Conservation (phyloP, 2,329 filamentous ascomycete genomes). For the Pleomassaria siparia region DNA sequence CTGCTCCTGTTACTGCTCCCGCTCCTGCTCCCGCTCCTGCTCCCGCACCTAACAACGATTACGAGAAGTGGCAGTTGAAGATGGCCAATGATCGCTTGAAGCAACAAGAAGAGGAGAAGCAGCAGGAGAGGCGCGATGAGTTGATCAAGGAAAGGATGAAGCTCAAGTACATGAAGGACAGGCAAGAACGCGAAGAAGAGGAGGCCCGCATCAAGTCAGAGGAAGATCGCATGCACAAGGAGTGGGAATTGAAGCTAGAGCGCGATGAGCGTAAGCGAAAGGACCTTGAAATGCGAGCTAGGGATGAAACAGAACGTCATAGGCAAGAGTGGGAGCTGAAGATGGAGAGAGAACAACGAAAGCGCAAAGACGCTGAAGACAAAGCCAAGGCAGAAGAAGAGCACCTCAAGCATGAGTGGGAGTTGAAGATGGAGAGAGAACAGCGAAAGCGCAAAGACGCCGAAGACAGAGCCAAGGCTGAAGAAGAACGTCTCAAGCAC, state of each 20-base stretch:
- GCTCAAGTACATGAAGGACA: constrained; percentile 38
- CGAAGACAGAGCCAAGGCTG: constrained; percentile 14
- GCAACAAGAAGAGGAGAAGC: constrained; percentile 37
- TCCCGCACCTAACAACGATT: constrained; percentile 18
- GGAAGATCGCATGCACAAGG: constrained; percentile 13
- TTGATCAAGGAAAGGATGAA: constrained; percentile 30
- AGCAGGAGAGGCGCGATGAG: constrained; percentile 42
- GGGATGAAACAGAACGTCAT: constrained; percentile 14
- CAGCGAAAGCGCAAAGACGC: constrained; percentile 17
- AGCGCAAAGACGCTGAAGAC: constrained; percentile 18
- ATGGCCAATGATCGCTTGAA: constrained; percentile 38
- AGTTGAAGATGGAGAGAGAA: constrained; percentile 12
- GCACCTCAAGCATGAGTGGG: constrained; percentile 16
- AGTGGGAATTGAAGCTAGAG: constrained; percentile 23
- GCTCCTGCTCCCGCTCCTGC: constrained; percentile 15
- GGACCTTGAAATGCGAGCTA: constrained; percentile 13
- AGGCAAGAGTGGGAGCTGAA: constrained; percentile 21
- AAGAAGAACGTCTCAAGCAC: constrained; percentile 26
- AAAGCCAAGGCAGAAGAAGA: constrained; percentile 15
- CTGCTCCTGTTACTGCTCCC: constrained; percentile 2
- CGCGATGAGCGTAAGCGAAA: constrained; percentile 37
- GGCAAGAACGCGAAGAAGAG: constrained; percentile 20
- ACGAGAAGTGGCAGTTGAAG: constrained; percentile 38
- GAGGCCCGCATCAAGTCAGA: constrained; percentile 11
- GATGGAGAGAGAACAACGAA: constrained; percentile 18